Conservation (phyloP, 2,329 filamentous ascomycete species). For the Nakataea oryzae region DNA sequence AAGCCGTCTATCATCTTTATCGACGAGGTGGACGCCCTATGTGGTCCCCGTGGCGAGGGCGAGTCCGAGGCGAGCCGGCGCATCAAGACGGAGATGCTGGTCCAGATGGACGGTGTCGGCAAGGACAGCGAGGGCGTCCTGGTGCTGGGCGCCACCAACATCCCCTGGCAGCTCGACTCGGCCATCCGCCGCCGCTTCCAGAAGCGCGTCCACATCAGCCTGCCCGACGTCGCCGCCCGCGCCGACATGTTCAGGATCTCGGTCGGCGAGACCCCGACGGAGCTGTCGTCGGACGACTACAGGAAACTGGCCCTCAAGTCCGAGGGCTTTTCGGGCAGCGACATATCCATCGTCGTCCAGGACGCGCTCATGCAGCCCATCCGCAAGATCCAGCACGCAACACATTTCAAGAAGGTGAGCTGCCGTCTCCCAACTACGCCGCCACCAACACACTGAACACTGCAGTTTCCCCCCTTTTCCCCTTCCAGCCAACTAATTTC, state of each 20-base stretch:
- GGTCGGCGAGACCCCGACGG: constrained; percentile 86
- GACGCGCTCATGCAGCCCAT: constrained; percentile 96
- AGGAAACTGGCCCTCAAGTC: constrained; percentile 69
- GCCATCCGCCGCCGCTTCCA: constrained; percentile 96
- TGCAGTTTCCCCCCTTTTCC: background rate
- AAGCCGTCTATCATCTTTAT: constrained; percentile 74
- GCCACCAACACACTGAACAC: no score
- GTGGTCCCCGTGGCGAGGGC: constrained; percentile 83
- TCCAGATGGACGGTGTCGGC: constrained; percentile 98
- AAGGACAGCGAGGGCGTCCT: constrained; percentile 90
- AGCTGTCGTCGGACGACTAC: constrained; percentile 68
- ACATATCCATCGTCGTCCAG: constrained; percentile 93
- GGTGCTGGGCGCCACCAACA: constrained; percentile 93
- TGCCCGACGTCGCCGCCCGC: constrained; percentile 78
- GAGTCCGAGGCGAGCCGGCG: constrained; percentile 94
- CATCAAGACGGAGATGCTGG: constrained; percentile 96
- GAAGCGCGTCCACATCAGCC: constrained; percentile 84
- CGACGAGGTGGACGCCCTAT: constrained; percentile 66
- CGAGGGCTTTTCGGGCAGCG: constrained; percentile 90
- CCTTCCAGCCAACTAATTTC: background rate
- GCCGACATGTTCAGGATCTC: constrained; percentile 94
- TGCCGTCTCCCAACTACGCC: background rate
- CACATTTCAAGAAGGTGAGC: constrained; percentile 87
- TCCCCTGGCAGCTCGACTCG: constrained; percentile 95
- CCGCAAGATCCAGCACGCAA: constrained; percentile 91